phyloP scores from a whole-genome alignment of 129 eudicot genomes.

The Artemisia tridentata region DNA sequence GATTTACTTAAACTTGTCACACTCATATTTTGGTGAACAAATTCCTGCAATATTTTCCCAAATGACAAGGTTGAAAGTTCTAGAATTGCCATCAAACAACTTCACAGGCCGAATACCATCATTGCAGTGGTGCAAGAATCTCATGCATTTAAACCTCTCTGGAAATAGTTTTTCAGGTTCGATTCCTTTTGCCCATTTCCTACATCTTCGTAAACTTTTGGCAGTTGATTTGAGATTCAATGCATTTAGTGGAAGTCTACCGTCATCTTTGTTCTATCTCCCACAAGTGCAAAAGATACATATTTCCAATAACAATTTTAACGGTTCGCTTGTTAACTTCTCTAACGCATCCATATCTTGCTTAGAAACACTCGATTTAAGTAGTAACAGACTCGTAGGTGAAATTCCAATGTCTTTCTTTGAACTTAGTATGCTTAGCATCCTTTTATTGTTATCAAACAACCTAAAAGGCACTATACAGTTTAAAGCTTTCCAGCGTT shows the following conservation, averaged over 20 bases:
- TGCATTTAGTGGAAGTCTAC: background rate
- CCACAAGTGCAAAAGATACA: background rate
- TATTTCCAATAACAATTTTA: background rate
- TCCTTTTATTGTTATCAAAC: too few species aligned
- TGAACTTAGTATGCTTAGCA: background rate
- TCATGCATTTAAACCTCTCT: background rate
- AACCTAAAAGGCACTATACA: too few species aligned
- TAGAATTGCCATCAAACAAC: background rate
- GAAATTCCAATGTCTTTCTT: background rate
- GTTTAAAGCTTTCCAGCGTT: too few species aligned
- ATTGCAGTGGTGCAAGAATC: background rate
- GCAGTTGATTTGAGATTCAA: background rate
- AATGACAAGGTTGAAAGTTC: slow-evolving; percentile 31
- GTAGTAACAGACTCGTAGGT: background rate
- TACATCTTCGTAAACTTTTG: background rate
- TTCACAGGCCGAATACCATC: background rate
- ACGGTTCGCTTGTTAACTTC: background rate
- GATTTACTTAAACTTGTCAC: slow-evolving; percentile 19
- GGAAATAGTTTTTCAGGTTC: background rate
- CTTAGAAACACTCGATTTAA: background rate
- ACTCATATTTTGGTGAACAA: slow-evolving; percentile 31
- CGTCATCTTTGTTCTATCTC: background rate
- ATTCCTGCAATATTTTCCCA: slow-evolving; percentile 30
- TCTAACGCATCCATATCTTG: background rate
- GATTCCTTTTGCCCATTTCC: background rate